phyloP scores from a whole-genome alignment of 768 basidiomycete species.

The Tubosaeta brunneosetosa region DNA sequence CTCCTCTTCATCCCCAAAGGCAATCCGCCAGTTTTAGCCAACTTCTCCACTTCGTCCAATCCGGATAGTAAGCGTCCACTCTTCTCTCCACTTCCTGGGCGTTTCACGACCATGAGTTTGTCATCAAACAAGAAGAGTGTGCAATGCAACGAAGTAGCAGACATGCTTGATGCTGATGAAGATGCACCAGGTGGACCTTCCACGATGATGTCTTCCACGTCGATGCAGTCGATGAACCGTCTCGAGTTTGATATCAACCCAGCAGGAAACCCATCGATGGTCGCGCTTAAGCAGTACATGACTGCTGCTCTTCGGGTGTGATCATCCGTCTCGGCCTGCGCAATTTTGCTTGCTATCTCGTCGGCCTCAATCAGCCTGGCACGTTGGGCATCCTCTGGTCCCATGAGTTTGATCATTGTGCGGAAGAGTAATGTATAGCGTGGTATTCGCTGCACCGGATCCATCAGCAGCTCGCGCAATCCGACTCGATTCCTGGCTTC shows the following conservation, averaged over 20 bases:
- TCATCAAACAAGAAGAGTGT: constrained; percentile 94
- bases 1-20: constrained; percentile 69
- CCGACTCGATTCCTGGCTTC: constrained; percentile 79
- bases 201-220: constrained; percentile 76
- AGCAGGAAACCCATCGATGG: constrained; percentile 89
- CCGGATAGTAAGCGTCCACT: constrained; percentile 68
- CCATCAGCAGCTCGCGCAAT: constrained; percentile 88
- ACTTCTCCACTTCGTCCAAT: constrained; percentile 71
- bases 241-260: constrained; percentile 85
- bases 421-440: constrained; percentile 91
- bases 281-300: constrained; percentile 78
- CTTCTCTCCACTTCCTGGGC: constrained; percentile 73
- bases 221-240: constrained; percentile 86
- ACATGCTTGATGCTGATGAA: constrained; percentile 38
- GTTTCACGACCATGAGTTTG: constrained; percentile 86
- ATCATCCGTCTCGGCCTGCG: constrained; percentile 86
- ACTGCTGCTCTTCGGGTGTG: constrained; percentile 86
- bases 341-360: constrained; percentile 85
- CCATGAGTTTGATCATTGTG: constrained; percentile 89
- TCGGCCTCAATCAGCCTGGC: constrained; percentile 78
- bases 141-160: constrained; percentile 61
- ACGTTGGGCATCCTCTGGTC: constrained; percentile 69
- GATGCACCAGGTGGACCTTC: constrained; percentile 43
- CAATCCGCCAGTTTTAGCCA: constrained; percentile 59
- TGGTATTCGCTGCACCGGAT: constrained; percentile 94